Evolutionary conservation across 805 yeast genomes (phyloP), one percentile per base, ranked within the genome.

Genomic region (Sungouiozyma intestinalis): DNA sequence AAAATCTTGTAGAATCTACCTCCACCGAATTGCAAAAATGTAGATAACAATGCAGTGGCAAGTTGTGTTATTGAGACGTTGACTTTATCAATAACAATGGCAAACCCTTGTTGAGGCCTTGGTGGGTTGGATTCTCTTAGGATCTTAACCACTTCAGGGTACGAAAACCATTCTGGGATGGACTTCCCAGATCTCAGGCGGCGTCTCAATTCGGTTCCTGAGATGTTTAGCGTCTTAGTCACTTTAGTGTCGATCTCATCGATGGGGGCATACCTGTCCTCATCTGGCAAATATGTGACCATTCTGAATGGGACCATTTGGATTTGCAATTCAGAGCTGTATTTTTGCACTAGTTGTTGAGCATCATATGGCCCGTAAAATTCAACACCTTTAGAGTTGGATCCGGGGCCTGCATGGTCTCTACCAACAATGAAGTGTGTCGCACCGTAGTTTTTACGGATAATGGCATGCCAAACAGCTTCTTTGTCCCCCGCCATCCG

Each of bases 401-500:
- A 66, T 48, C 97, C 97, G 16, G 97, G 97, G 46, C 97, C 97
- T 41, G 97, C 97, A 60, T 88, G 97, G 65, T 88, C 97, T 72
- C 97, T 82, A 47, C 97, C 97, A 39, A 88, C 96, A 58, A 88
- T 88, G 70, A 90, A 90, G 64, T 90, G 97, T 41, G 95, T 83
- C 43, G 95, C 95, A 60, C 97, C 97, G 61, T 81, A 87, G 69
- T 88, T 88, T 72, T 86, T 85, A 67, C 97, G 83, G 62, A 88
- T 88, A 57, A 90, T 81, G 15, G 97, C 95, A 62, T 88, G 97
- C 97, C 97, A 90, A 36, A 88, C 84, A 17, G 97, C 97, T 68
- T 88, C 97, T 63, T 95, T 79, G 64, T 90, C 97, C 64, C 97
- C 97, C 43, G 92, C 97, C 97, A 88, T 88, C 73, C 97, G 81